Conservation (phyloP, 2,329 filamentous ascomycete genomes). For the Chaetoscypha palmicola region DNA sequence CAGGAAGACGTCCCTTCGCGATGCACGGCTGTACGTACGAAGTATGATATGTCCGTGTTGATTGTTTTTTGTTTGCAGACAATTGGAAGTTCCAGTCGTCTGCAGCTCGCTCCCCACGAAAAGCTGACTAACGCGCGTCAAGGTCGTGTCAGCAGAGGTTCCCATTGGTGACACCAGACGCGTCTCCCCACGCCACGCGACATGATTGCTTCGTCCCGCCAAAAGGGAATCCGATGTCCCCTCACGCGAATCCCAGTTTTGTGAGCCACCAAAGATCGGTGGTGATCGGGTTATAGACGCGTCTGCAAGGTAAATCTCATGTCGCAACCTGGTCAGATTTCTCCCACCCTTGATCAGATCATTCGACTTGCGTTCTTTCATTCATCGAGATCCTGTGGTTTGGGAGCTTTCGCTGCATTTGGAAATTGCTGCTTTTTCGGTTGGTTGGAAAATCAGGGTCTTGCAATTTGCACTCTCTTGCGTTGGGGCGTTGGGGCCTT, state of each 20-base stretch:
- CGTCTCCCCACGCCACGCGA: not conserved
- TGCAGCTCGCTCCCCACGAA: not conserved
- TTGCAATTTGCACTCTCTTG: not conserved
- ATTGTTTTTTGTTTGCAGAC: not conserved
- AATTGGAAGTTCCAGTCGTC: not conserved
- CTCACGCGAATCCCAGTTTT: not conserved
- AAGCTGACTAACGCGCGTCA: not conserved
- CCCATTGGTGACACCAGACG: not conserved
- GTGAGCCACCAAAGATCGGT: slow-evolving; percentile 1
- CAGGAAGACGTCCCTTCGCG: too few species aligned
- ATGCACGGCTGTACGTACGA: too few species aligned
- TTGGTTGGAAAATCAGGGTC: not conserved
- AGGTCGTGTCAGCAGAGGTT: not conserved
- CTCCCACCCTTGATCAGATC: slow-evolving; percentile 13
- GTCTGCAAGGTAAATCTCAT: slow-evolving; percentile 14
- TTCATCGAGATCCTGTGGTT: slow-evolving; percentile 2
- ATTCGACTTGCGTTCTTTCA: not conserved
- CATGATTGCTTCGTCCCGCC: not conserved
- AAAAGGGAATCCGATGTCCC: not conserved
- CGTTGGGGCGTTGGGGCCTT: not conserved
- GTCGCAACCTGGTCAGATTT: slow-evolving; percentile 3
- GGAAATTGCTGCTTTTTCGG: slow-evolving; percentile 3
- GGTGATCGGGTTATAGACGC: slow-evolving; percentile 14
- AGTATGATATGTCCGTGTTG: too few species aligned
- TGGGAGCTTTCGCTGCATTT: not conserved